These are phyloP conservation scores for Lentinula aciculospora DNA, from an alignment of 768 basidiomycete genomes.

Conservation along the genomic window DNA sequence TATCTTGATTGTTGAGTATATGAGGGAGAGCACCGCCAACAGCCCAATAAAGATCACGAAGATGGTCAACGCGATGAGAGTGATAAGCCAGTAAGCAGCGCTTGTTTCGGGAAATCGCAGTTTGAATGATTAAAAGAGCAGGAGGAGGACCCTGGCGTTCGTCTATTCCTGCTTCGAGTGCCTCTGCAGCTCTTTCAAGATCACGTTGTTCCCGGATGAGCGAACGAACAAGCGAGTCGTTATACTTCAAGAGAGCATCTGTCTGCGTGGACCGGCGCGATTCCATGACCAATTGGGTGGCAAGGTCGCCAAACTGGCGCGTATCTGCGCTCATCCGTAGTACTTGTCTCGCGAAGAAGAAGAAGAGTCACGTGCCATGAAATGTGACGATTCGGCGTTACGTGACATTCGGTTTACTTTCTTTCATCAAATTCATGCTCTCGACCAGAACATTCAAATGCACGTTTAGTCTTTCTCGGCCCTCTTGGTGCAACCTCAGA, in stretches of 20 bases:
- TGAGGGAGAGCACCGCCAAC: slow-evolving; percentile 84
- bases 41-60: slow-evolving; percentile 87
- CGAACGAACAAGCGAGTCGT: slow-evolving; percentile 79
- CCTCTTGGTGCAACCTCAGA: background rate
- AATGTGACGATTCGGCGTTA: background rate
- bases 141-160: slow-evolving; percentile 44
- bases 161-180: slow-evolving; percentile 24
- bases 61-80: slow-evolving; percentile 73
- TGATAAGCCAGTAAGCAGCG: slow-evolving; percentile 96
- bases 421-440: background rate
- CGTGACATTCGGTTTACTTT: no score
- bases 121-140: slow-evolving; percentile 79
- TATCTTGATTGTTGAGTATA: slow-evolving; percentile 60
- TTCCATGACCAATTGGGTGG: slow-evolving; percentile 82
- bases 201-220: slow-evolving; percentile 90
- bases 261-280: slow-evolving; percentile 80
- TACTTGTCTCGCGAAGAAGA: background rate
- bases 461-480: background rate
- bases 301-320: slow-evolving; percentile 79
- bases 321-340: slow-evolving; percentile 17
- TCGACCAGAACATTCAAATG: background rate
- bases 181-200: slow-evolving; percentile 56
- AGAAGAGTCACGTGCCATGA: background rate
- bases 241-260: slow-evolving; percentile 86
- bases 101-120: slow-evolving; percentile 88